phyloP scores from a whole-genome alignment of 202 grass and related monocot genomes.

The Digitaria exilis region DNA sequence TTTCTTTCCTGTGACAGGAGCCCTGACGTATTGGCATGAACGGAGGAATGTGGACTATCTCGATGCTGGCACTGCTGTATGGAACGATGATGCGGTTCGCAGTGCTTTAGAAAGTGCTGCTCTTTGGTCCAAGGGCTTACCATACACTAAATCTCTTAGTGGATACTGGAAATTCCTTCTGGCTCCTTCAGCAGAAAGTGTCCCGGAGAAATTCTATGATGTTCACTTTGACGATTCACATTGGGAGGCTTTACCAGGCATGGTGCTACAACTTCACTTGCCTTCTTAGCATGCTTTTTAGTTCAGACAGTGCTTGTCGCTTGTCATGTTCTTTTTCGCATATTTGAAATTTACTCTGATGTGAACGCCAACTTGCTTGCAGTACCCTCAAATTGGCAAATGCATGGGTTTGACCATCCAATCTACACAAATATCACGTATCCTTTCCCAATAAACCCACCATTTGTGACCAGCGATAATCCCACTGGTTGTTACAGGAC shows the following conservation, averaged over 20 bases:
- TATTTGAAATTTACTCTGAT: slow-evolving; percentile 28
- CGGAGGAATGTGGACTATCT: slow-evolving; percentile 67
- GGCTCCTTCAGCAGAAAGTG: slow-evolving; percentile 61
- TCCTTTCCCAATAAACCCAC: slow-evolving; percentile 88
- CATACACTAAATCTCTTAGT: slow-evolving; percentile 74
- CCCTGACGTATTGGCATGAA: slow-evolving; percentile 89
- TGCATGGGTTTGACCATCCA: slow-evolving; percentile 88
- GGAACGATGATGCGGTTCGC: slow-evolving; percentile 72
- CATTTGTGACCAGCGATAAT: slow-evolving; percentile 85
- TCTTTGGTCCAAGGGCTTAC: slow-evolving; percentile 72
- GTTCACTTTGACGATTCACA: slow-evolving; percentile 66
- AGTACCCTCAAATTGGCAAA: slow-evolving; percentile 99
- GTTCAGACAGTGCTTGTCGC: neutral
- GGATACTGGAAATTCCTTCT: slow-evolving; percentile 89
- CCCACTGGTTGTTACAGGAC: slow-evolving; percentile 93
- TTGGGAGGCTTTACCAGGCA: slow-evolving; percentile 85
- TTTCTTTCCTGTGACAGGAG: slow-evolving; percentile 49
- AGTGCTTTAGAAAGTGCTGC: slow-evolving; percentile 67
- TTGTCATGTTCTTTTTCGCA: neutral
- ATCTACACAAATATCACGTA: slow-evolving; percentile 87
- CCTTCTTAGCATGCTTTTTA: slow-evolving; percentile 3
- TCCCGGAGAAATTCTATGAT: slow-evolving; percentile 72
- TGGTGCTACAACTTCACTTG: slow-evolving; percentile 2
- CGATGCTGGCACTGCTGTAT: slow-evolving; percentile 62
- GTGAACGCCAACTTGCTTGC: slow-evolving; percentile 32